Base-by-base conservation (phyloP, 2,329 filamentous ascomycete species). In the Beauveria rudraprayagi region DNA sequence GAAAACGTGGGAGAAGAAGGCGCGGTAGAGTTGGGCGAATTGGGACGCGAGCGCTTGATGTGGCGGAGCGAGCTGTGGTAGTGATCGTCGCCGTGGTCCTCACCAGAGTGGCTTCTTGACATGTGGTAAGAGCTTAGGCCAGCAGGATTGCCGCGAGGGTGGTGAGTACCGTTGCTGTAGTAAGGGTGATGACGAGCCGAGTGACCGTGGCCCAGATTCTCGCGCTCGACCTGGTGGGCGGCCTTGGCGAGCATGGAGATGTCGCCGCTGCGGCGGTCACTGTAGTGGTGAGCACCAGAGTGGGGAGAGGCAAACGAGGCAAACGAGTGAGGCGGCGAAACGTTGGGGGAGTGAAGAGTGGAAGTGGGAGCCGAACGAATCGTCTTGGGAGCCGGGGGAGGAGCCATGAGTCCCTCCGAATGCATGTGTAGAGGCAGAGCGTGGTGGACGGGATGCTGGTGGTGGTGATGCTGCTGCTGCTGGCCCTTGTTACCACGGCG, bases 1-100 rank as follows among this genome's bases (percentile, higher is more conserved):
- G 93, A 97, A 74, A 97, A 96, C 3, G 92, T 97, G 28, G 93
- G 93, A 37, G 93, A 97, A 28, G 93, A 96, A 22, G 94, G 94
- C 53, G 93, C 93, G 2, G 93, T 97, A 9, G 92, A 97, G 76
- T 95, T 91, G 58, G 93, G 94, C 41, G 93, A 97, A 73, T 92
- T 94, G 48, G 94, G 93, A 67, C 93, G 82, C 63, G 93, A 97
- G 65, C 92, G 87, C 81, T 97, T 97, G 28, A 89, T 83, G 68
- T 88, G 85, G 63, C 90, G 83, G 71, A 91, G 75, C 48, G 77
- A 80, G 55, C 85, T 85, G 56, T 79, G 76, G 73, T 92, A 93
- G 67, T 88, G 89, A 70, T 93, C 88, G 67, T 97, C 88, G 60
- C 83, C 77, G 44, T 85, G 87, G 56, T 91, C 90, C 50, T 91